These are phyloP conservation scores for Fusarium succisae DNA, from an alignment of 2,329 filamentous ascomycete genomes.

Conservation along the genomic window DNA sequence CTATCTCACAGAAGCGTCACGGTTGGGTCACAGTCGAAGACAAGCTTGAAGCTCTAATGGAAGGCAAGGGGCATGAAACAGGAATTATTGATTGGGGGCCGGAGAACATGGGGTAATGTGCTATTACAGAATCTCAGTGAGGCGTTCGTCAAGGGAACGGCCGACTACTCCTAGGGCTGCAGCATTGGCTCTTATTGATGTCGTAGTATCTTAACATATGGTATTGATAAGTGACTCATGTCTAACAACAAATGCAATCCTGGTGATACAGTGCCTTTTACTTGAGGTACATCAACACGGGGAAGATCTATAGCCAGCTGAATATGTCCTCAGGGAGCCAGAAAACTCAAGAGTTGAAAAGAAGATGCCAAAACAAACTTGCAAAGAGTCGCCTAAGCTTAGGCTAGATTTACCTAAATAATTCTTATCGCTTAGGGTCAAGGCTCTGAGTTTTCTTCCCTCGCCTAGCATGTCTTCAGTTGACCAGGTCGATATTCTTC, in stretches of 20 bases:
- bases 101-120: slow-evolving; percentile 35
- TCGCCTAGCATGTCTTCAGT: neutral
- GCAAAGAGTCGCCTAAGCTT: too few relatives aligned
- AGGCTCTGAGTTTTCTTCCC: too few relatives aligned
- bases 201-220: neutral
- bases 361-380: too few relatives aligned
- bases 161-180: neutral
- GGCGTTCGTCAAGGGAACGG: neutral
- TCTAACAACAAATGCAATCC: neutral
- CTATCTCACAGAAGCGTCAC: slow-evolving; percentile 55
- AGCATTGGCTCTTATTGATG: neutral
- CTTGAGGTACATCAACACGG: too few relatives aligned
- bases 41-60: slow-evolving; percentile 63
- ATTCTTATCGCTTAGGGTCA: too few relatives aligned
- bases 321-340: neutral
- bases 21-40: slow-evolving; percentile 61
- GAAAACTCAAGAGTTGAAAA: too few relatives aligned
- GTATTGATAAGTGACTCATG: neutral
- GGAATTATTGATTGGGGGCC: slow-evolving; percentile 57
- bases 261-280: neutral
- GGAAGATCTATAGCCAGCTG: neutral
- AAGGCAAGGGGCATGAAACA: slow-evolving; percentile 52
- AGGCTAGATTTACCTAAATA: too few relatives aligned
- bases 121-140: neutral
- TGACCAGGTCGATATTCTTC: neutral